Evolutionary conservation across 1,284 basidiomycete species (phyloP).

Genomic region (Ganoderma sp.): DNA sequence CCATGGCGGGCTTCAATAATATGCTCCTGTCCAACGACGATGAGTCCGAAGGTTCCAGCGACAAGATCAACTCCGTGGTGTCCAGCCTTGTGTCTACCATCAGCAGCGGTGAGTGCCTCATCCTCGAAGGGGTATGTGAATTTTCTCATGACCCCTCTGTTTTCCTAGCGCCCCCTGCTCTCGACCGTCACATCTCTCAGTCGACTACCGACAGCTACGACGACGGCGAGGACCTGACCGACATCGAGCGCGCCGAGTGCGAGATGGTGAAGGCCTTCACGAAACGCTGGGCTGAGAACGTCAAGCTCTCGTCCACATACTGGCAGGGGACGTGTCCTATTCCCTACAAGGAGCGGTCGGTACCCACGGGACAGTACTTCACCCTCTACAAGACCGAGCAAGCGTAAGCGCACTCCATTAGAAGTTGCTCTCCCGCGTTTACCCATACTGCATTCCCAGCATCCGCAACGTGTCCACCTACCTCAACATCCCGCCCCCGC

Average conservation of each 20-base stretch:
- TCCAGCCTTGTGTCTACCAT: conserved; percentile 13
- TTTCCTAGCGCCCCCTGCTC: conserved; percentile 11
- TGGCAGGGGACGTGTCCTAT: conserved; percentile 20
- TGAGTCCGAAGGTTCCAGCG: background rate
- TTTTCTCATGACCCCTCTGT: background rate
- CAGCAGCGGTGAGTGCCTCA: conserved; percentile 8
- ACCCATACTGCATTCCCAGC: background rate
- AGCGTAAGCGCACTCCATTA: conserved; percentile 9
- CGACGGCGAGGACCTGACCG: conserved; percentile 6
- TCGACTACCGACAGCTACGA: background rate
- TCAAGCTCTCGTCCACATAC: conserved; percentile 14
- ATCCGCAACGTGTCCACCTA: conserved; percentile 10
- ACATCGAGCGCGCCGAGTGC: conserved; percentile 10
- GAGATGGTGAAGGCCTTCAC: conserved; percentile 15
- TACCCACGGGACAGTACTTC: conserved; percentile 5
- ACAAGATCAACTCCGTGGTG: background rate
- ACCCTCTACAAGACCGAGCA: conserved; percentile 19
- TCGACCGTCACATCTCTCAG: conserved; percentile 11
- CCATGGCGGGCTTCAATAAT: conserved; percentile 12
- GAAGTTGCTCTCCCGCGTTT: background rate
- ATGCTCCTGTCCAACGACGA: conserved; percentile 6
- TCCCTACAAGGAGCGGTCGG: conserved; percentile 9
- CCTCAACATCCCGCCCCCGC: conserved; percentile 14
- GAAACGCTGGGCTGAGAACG: conserved; percentile 17
- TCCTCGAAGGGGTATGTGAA: background rate